Evolutionary conservation across 1,284 basidiomycete species (phyloP), one percentile per base, ranked within the genome.

Genomic region (Chalciporus sp.): DNA sequence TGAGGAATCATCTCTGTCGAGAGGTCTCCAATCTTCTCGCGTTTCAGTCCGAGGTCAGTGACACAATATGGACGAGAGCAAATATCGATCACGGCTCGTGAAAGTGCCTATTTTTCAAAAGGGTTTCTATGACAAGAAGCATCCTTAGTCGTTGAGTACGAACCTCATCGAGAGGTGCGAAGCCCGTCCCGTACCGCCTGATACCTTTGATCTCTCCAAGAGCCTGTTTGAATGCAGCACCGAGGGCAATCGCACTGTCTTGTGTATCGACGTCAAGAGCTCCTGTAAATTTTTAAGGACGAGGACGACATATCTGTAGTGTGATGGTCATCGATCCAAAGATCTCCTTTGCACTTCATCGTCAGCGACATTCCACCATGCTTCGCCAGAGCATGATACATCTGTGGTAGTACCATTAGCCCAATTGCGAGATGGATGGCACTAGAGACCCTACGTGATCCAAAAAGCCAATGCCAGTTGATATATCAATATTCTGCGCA

Each of bases 291-390:
- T 57, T 57, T 51, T 37, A 35, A 28, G 12, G 46, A 47, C 41
- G 51, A 53, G 57, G 17, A 12, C 51, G 51, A 83, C 88, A 83
- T 81, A 91, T 94, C 95, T 81, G 96, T 94, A 43, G 96, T 94
- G 76, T 99, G 97, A 72, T 99, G 97, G 76, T 99, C 97, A 74
- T 99, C 97, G 58, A 99, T 98, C 85, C 90, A 93, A 16, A 99
- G 80, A 73, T 99, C 97, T 47, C 97, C 97, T 65, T 92, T 86
- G 74, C 95, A 98, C 64, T 90, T 88, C 74, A 99, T 81, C 12
- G 82, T 85, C 52, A 99, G 78, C 0, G 92, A 95, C 85, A 95
- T 90, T 58, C 93, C 92, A 11, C 91, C 85, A 75, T 98, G 95
- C 72, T 97, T 97, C 39, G 95, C 94, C 5, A 98, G 82, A 2